Evolutionary conservation across 164 flowering plant species (phyloP).

Genomic region (Nymphaea colorata): DNA sequence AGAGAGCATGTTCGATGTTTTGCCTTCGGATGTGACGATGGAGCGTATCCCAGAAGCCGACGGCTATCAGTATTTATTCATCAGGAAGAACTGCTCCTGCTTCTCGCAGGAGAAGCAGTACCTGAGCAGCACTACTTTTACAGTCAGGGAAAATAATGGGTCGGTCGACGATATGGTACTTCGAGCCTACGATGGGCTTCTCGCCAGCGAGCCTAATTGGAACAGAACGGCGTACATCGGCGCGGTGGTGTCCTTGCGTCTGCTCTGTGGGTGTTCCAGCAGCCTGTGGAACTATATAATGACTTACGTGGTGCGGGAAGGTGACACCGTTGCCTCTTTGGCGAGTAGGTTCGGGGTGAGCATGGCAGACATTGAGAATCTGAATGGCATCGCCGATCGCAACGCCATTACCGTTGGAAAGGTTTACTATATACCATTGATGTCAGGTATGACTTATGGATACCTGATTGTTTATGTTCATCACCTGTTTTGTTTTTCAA

Average conservation of each 20-base stretch:
- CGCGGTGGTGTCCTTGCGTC: conserved; percentile 58
- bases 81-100: conserved; percentile 81
- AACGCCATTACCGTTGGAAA: conserved; percentile 59
- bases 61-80: conserved; percentile 28
- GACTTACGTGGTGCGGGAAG: conserved; percentile 79
- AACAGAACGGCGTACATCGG: conserved; percentile 40
- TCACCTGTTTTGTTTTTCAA: no score
- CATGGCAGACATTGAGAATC: conserved; percentile 76
- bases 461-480: no score
- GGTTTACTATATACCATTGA: conserved; percentile 67
- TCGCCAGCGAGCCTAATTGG: conserved; percentile 33
- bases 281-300: conserved; percentile 88
- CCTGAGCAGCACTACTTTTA: conserved; percentile 62
- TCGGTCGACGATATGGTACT: conserved; percentile 37
- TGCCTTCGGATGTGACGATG: conserved; percentile 38
- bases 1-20: conserved; percentile 80
- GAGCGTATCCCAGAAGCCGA: conserved; percentile 20
- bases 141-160: conserved; percentile 40
- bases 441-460: conserved; percentile 43
- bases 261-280: conserved; percentile 87
- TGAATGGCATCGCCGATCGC: conserved; percentile 66
- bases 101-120: conserved; percentile 25
- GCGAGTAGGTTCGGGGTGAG: conserved; percentile 93
- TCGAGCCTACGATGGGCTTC: conserved; percentile 50
- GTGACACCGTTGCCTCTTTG: conserved; percentile 54